phyloP scores from a whole-genome alignment of 1,139 yeast species.

The Hansenula lynferdii region DNA sequence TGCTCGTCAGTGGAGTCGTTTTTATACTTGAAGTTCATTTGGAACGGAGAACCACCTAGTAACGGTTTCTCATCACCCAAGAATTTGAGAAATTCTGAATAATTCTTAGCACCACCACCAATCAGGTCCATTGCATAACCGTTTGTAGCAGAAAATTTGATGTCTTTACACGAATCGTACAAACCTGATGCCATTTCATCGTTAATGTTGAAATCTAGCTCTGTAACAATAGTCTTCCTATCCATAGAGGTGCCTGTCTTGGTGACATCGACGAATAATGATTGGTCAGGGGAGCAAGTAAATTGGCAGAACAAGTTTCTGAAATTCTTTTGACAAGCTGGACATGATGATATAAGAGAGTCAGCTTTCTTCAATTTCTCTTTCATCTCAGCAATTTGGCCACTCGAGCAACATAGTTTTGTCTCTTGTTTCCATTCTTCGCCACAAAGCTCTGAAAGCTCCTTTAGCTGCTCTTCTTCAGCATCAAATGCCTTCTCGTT shows the following conservation, averaged over 20 bases:
- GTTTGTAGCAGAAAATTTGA: slow-evolving; percentile 91
- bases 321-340: slow-evolving; percentile 88
- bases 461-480: slow-evolving; percentile 37
- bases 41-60: slow-evolving; percentile 94
- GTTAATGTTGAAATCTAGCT: slow-evolving; percentile 60
- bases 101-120: slow-evolving; percentile 91
- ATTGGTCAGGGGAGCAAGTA: slow-evolving; percentile 86
- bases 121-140: slow-evolving; percentile 96
- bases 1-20: slow-evolving; percentile 22
- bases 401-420: slow-evolving; percentile 49
- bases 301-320: slow-evolving; percentile 82
- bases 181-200: slow-evolving; percentile 56
- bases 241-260: slow-evolving; percentile 48
- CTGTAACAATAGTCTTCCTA: slow-evolving; percentile 57
- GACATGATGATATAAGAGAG: slow-evolving; percentile 83
- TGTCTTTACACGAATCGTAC: slow-evolving; percentile 81
- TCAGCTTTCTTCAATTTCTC: slow-evolving; percentile 69
- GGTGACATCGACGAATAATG: slow-evolving; percentile 66
- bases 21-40: slow-evolving; percentile 68
- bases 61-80: slow-evolving; percentile 92
- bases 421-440: slow-evolving; percentile 44
- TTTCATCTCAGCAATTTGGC: slow-evolving; percentile 42
- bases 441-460: slow-evolving; percentile 68
- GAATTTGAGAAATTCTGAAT: slow-evolving; percentile 70
- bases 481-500: slow-evolving; percentile 42